phyloP scores from a whole-genome alignment of 2,329 filamentous ascomycete species.

The Fusarium albosuccineum region DNA sequence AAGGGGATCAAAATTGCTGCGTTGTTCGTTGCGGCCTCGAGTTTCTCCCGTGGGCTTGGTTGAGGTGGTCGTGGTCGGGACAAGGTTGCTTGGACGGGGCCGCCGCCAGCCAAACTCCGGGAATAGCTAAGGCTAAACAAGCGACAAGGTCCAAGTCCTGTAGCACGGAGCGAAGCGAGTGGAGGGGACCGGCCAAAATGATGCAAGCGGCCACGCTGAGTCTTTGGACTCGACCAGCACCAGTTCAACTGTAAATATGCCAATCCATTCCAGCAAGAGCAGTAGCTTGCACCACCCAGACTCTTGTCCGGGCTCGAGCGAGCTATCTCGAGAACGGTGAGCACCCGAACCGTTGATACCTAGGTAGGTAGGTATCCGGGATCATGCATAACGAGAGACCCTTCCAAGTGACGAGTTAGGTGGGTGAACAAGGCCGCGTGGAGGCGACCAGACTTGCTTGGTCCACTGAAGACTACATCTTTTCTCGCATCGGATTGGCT shows the following conservation, averaged over 20 bases:
- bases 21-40: slow-evolving; percentile 11
- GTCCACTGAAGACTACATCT: slow-evolving; percentile 16
- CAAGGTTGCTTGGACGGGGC: slow-evolving; percentile 33
- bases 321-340: not conserved
- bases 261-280: slow-evolving; percentile 29
- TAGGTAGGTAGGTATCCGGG: not conserved
- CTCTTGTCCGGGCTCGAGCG: not conserved
- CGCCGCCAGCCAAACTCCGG: slow-evolving; percentile 22
- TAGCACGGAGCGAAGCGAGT: slow-evolving; percentile 4
- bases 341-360: slow-evolving; percentile 4
- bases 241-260: slow-evolving; percentile 6
- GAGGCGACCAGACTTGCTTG: slow-evolving; percentile 5
- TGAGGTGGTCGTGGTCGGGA: slow-evolving; percentile 33
- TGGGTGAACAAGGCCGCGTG: slow-evolving; percentile 27
- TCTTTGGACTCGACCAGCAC: slow-evolving; percentile 25
- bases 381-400: slow-evolving; percentile 11
- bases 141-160: slow-evolving; percentile 5
- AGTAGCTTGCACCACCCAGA: not conserved
- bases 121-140: slow-evolving; percentile 20
- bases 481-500: slow-evolving; percentile 23
- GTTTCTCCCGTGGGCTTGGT: slow-evolving; percentile 26
- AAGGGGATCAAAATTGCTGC: slow-evolving; percentile 13
- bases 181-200: slow-evolving; percentile 18
- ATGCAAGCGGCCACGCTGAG: slow-evolving; percentile 33
- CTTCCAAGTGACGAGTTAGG: slow-evolving; percentile 13